Base-by-base conservation (phyloP, 345 rosid genomes). In the Aquilaria yunnanensis region DNA sequence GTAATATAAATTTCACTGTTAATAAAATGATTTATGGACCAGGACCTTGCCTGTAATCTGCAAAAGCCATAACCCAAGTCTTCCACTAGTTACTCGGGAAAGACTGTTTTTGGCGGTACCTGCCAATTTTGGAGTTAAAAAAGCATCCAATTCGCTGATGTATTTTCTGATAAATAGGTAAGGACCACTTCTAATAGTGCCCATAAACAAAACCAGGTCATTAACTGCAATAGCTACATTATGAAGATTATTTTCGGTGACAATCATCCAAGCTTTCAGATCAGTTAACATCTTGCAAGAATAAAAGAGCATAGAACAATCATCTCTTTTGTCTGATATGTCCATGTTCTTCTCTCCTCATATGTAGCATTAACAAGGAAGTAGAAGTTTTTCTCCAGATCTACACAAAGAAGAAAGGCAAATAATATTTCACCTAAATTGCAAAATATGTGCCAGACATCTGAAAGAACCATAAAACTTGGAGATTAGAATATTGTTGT, bases 301-400 rank as follows among this genome's bases (percentile, higher is more conserved):
- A 86, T 60, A 62, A 84, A 86, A 14, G 87, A 76, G 79, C 90
- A 80, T 50, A 93, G 80, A 66, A 77, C 73, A 71, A 90, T 72
- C 69, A 93, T 67, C 74, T 74, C 81, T 77, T 76, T 83, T 46
- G 83, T 68, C 77, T 93, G 97, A 75, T 71, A 83, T 51, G 53
- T 70, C 94, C 89, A 90, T 33, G 63, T 79, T 77, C 74, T 84
- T 75, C 90, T 88, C 80, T 86, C 90, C 70, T 86, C 84, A 66
- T 10, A 57, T 6, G 87, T 69, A 60, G 87, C 86, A 32, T 73
- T 69, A 30, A 80, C 86, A 67, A 90, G 58, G 59, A 83, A 80
- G 68, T 86, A 86, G 70, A 90, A 72, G 66, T 93, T 90, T 73
- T 62, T 83, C 50, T 68, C 72, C 23, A 23, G 23, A 23, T 23